Percentiles rank a stretch among this genome's conserved stretches.
These are phyloP conservation scores for Pythium aristosporum DNA, from an alignment of 352 stramenopile genomes.

Conservation along the genomic window DNA sequence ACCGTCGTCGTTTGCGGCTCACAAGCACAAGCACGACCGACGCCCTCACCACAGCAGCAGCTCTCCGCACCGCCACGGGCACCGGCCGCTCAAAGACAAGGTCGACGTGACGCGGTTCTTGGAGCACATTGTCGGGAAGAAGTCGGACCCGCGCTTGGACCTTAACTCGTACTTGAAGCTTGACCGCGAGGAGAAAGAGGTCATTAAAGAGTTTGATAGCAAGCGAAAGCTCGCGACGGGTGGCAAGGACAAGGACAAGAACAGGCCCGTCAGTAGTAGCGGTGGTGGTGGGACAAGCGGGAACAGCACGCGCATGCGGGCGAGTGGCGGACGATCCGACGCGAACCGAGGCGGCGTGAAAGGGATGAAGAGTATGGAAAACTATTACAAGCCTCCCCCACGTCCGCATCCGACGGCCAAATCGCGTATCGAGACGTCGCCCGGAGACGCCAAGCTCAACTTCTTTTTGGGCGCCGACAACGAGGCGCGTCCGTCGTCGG, in stretches of 20 bases:
- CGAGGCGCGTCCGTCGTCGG: background rate
- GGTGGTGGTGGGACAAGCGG: background rate
- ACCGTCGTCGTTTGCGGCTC: background rate
- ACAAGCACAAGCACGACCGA: conserved; percentile 11
- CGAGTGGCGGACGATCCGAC: background rate
- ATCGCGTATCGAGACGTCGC: background rate
- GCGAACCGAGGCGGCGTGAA: background rate
- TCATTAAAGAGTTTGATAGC: background rate
- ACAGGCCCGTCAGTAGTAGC: background rate
- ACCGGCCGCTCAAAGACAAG: conserved; percentile 2
- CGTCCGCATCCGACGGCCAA: background rate
- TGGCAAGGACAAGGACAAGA: background rate
- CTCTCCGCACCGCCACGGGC: background rate
- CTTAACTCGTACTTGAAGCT: conserved; percentile 18
- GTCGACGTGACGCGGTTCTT: conserved; percentile 7
- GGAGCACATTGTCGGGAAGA: conserved; percentile 13
- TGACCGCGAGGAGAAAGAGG: background rate
- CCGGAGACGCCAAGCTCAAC: conserved; percentile 2
- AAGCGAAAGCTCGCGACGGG: background rate
- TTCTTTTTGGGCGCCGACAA: conserved; percentile 22
- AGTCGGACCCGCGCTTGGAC: background rate
- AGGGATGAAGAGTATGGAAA: conserved; percentile 1
- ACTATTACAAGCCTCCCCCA: conserved; percentile 4
- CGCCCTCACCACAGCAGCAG: background rate
- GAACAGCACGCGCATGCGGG: conserved; percentile 10